Conservation (phyloP, 1,139 yeast genomes). For the Geotrichum carabidarum region DNA sequence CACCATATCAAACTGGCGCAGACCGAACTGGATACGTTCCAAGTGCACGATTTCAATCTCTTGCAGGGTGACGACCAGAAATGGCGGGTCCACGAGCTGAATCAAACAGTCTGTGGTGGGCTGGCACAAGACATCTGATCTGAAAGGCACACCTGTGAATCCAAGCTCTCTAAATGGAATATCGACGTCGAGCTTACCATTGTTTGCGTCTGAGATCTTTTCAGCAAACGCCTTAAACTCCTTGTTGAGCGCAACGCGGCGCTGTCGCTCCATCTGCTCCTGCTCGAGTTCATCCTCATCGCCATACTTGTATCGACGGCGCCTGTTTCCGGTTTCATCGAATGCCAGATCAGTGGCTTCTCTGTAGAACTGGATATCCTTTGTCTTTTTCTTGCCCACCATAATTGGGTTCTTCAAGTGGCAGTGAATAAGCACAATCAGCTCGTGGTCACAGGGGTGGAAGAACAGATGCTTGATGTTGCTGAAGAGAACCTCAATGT, state of each 20-base stretch:
- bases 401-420: slow-evolving; percentile 89
- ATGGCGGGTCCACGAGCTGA: slow-evolving; percentile 92
- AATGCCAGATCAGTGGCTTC: slow-evolving; percentile 96
- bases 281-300: slow-evolving; percentile 98
- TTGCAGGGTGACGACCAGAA: slow-evolving; percentile 79
- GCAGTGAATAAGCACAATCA: slow-evolving; percentile 87
- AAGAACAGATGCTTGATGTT: slow-evolving; percentile 90
- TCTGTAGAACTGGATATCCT: slow-evolving; percentile 91
- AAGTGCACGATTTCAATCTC: slow-evolving; percentile 93
- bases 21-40: slow-evolving; percentile 96
- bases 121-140: slow-evolving; percentile 91
- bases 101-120: slow-evolving; percentile 96
- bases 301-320: slow-evolving; percentile 85
- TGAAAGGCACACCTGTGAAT: slow-evolving; percentile 94
- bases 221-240: slow-evolving; percentile 90
- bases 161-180: slow-evolving; percentile 95
- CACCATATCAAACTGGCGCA: slow-evolving; percentile 92
- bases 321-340: slow-evolving; percentile 95
- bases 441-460: slow-evolving; percentile 94
- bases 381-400: slow-evolving; percentile 93
- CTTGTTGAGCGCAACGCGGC: slow-evolving; percentile 84
- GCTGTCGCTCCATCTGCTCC: slow-evolving; percentile 95
- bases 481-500: slow-evolving; percentile 80
- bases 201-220: slow-evolving; percentile 79
- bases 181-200: slow-evolving; percentile 71